Percentiles rank a stretch among this genome's conserved stretches.
Evolutionary conservation across 352 stramenopile species (phyloP).

Genomic region (Phytophthora tentaculata): DNA sequence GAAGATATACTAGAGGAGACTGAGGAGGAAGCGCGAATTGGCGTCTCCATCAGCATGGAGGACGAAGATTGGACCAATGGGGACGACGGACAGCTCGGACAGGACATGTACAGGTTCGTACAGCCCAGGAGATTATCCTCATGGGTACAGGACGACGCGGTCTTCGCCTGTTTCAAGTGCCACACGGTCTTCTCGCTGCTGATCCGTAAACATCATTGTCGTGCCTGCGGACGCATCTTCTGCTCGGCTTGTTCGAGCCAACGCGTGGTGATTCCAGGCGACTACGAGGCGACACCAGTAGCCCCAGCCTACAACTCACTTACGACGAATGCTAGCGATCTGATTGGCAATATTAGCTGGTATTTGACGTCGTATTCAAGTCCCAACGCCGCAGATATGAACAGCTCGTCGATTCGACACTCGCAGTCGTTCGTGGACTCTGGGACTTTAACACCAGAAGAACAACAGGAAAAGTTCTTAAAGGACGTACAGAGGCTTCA

Average conservation of each 20-base stretch:
- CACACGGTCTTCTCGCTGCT: constrained; percentile 82
- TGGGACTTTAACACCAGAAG: constrained; percentile 42
- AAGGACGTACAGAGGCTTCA: constrained; percentile 77
- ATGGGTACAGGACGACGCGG: constrained; percentile 87
- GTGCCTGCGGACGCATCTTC: constrained; percentile 84
- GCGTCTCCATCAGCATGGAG: constrained; percentile 39
- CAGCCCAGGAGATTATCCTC: constrained; percentile 79
- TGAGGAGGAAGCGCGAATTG: constrained; percentile 12
- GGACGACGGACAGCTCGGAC: constrained; percentile 49
- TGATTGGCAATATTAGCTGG: constrained; percentile 86
- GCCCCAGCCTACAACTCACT: constrained; percentile 63
- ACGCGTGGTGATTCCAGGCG: constrained; percentile 67
- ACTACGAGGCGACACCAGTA: constrained; percentile 63
- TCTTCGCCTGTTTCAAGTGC: constrained; percentile 89
- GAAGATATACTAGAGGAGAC: constrained; percentile 49
- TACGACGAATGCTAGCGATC: constrained; percentile 72
- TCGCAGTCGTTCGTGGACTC: constrained; percentile 38
- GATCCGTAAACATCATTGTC: constrained; percentile 84
- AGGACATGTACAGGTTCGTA: constrained; percentile 87
- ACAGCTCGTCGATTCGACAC: constrained; percentile 28
- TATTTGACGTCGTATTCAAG: constrained; percentile 78
- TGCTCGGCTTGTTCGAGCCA: constrained; percentile 85
- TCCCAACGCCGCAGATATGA: constrained; percentile 39
- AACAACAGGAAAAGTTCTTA: constrained; percentile 70
- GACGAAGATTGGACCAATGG: constrained; percentile 72